phyloP scores from a whole-genome alignment of 768 basidiomycete genomes.

The Vararia minispora region DNA sequence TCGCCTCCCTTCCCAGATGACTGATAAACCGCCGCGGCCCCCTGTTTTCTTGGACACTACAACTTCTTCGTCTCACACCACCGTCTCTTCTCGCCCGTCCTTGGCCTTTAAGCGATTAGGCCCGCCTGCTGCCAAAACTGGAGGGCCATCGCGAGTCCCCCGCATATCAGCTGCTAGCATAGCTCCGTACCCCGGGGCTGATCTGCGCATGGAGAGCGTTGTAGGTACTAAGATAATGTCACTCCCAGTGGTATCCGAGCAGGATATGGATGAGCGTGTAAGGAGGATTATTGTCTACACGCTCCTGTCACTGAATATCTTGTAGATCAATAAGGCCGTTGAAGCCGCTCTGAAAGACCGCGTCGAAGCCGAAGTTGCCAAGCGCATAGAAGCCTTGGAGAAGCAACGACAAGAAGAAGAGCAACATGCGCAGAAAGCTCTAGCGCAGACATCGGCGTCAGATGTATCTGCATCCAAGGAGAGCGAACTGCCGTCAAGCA shows the following conservation, averaged over 20 bases:
- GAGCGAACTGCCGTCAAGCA: constrained; percentile 27
- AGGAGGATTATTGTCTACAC: constrained; percentile 14
- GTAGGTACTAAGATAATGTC: constrained; percentile 7
- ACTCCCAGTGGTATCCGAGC: constrained; percentile 46
- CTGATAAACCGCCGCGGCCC: no score
- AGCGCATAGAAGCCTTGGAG: constrained; percentile 38
- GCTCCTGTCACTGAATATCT: neutral
- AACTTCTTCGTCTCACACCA: no score
- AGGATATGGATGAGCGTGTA: constrained; percentile 68
- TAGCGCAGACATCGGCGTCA: constrained; percentile 22
- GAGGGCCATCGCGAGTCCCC: constrained; percentile 12
- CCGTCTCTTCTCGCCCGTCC: constrained; percentile 14
- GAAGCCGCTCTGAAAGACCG: constrained; percentile 66
- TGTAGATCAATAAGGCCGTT: constrained; percentile 34
- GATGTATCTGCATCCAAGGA: no score
- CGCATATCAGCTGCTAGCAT: constrained; percentile 7
- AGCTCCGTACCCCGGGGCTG: constrained; percentile 9
- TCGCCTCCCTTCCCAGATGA: no score
- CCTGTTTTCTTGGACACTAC: no score
- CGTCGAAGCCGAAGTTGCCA: constrained; percentile 52
- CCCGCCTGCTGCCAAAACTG: constrained; percentile 1
- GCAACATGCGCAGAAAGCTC: constrained; percentile 7
- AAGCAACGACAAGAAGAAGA: constrained; percentile 18
- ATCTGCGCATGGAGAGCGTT: constrained; percentile 11
- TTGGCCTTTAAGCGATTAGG: constrained; percentile 11